Conservation (phyloP, 768 basidiomycete species). For the Nidula microcarpa region DNA sequence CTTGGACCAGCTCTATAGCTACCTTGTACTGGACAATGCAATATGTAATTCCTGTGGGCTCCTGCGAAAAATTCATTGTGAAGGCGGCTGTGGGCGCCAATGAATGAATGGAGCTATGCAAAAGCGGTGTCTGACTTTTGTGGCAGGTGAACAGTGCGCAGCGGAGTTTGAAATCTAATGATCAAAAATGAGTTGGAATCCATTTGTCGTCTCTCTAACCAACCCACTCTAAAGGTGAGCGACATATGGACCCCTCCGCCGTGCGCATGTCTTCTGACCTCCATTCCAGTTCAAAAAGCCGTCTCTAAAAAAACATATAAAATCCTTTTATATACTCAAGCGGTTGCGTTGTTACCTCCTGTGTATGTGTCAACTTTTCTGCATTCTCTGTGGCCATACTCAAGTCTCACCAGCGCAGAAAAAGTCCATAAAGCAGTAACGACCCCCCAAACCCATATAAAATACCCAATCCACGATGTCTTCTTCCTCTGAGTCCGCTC, state of each 20-base stretch:
- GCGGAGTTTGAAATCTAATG: slow-evolving; percentile 39
- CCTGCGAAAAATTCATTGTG: too few species aligned
- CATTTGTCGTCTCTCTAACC: slow-evolving; percentile 43
- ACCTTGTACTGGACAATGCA: too few species aligned
- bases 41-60: slow-evolving; percentile 4
- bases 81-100: not conserved
- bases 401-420: slow-evolving; percentile 50
- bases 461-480: slow-evolving; percentile 52
- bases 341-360: slow-evolving; percentile 73
- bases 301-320: slow-evolving; percentile 62
- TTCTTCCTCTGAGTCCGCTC: slow-evolving; percentile 53
- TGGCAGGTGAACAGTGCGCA: slow-evolving; percentile 30
- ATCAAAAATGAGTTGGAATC: slow-evolving; percentile 26
- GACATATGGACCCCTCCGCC: slow-evolving; percentile 13
- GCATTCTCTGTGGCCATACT: slow-evolving; percentile 8
- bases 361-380: slow-evolving; percentile 45
- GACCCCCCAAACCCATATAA: slow-evolving; percentile 56
- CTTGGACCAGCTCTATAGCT: not conserved
- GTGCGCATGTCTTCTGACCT: slow-evolving; percentile 8
- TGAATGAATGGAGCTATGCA: not conserved
- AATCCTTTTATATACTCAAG: slow-evolving; percentile 63
- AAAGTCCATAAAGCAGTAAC: slow-evolving; percentile 93
- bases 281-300: slow-evolving; percentile 53
- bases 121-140: slow-evolving; percentile 1
- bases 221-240: slow-evolving; percentile 70